These are phyloP conservation scores for Pilasporangium apinafurcum DNA, from an alignment of 352 stramenopile genomes.

Conservation along the genomic window DNA sequence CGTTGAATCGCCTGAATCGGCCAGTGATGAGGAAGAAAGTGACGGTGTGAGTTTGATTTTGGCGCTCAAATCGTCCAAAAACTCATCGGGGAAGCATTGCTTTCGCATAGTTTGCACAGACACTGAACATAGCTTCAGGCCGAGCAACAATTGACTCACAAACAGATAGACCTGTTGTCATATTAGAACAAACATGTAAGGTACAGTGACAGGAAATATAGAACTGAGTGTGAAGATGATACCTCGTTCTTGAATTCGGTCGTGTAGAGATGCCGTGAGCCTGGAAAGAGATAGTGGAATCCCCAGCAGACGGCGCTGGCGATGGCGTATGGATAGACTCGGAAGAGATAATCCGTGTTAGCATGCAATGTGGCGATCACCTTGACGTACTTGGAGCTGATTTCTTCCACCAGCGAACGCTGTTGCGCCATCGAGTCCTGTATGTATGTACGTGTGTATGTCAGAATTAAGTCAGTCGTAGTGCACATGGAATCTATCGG, in stretches of 20 bases:
- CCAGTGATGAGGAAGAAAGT: neutral
- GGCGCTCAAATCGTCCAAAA: conserved; percentile 39
- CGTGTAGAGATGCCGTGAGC: conserved; percentile 81
- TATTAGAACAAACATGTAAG: neutral
- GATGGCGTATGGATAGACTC: conserved; percentile 84
- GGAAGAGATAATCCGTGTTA: conserved; percentile 85
- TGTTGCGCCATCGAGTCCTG: conserved; percentile 59
- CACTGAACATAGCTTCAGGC: conserved; percentile 53
- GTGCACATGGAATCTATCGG: too few species aligned
- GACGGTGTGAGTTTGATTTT: conserved; percentile 24
- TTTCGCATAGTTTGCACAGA: conserved; percentile 62
- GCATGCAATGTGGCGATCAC: conserved; percentile 61
- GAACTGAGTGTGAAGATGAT: neutral
- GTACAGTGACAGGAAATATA: too few species aligned
- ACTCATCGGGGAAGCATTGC: conserved; percentile 72
- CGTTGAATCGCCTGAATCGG: neutral
- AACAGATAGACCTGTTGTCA: conserved; percentile 48
- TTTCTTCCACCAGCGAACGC: conserved; percentile 51
- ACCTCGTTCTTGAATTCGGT: conserved; percentile 72
- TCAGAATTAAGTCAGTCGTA: neutral
- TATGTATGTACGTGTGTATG: neutral
- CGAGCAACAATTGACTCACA: conserved; percentile 63
- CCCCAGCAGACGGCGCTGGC: conserved; percentile 74
- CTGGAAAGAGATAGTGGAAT: conserved; percentile 86
- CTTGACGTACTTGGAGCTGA: conserved; percentile 77